Evolutionary conservation across 2,329 filamentous ascomycete species (phyloP), one percentile per base, ranked within the genome.

Genomic region (Diaporthe vaccinii): DNA sequence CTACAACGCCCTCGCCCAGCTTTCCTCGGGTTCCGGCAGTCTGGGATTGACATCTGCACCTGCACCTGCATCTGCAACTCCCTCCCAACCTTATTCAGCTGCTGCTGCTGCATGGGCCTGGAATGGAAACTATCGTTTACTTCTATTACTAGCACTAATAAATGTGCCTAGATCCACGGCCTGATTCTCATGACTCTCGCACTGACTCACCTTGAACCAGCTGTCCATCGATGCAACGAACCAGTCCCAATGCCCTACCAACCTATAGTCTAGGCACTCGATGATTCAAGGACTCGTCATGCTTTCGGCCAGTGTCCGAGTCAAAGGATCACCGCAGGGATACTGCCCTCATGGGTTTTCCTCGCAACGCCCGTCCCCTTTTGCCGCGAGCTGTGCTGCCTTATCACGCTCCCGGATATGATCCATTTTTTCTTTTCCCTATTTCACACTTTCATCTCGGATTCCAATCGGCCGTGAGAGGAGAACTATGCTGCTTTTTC

Each of bases 391-490:
- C 61, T 44, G 28, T 46, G 34, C n/a, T 41, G 22, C n/a, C 34
- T 69, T 69, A 69, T 49, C 65, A 41, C 14, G 34, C 22, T 25
- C 65, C n/a, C 65, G 65, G 65, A 55, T 41, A 41, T 34, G 34
- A 15, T 28, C 34, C 49, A 69, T 31, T 61, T 14, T 61, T 70
- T 31, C 17, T 15, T 39, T 31, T 65, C 17, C 39, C 22, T 46
- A 61, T 74, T 41, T 51, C 53, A 51, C 62, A 70, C 31, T 57
- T 69, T 57, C 73, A 75, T 72, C 51, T 46, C 39, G 71, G 53
- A 49, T 72, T 58, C 31, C 58, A 31, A 59, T 73, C 57, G 36
- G 51, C 28, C 49, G 51, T 74, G 72, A 70, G 58, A 73, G 69
- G 74, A 65, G 74, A 75, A 34, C 46, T 39, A 53, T 53, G 65